Base-by-base conservation (phyloP, 1,139 yeast genomes). In the Pichia cactophila region DNA sequence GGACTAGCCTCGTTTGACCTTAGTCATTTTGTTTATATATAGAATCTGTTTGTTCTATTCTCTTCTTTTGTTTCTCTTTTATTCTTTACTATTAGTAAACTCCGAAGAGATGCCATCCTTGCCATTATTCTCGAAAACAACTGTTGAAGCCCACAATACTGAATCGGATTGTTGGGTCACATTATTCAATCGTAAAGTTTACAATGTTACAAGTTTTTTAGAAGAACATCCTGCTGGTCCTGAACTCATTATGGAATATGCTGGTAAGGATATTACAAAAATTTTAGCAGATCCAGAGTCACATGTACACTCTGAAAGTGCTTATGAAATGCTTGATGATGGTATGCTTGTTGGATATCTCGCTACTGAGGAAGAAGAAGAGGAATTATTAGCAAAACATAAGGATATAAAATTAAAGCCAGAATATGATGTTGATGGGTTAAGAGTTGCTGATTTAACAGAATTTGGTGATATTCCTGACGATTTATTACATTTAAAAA, bases 181-280 rank as follows among this genome's bases (percentile, higher is more conserved):
- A 2, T 69, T 89, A 28, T 71, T 77, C 61, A 71, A 83, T 67
- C 74, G 96, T 61, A 87, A 86, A 61, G 81, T 92, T 41, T 90
- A 89, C 64, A 80, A 92, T 64, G 89, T 90, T 45, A 83, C 92
- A 0, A 75, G 69, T 8, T 92, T 89, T 59, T 62, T 89, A 42
- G 83, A 81, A 38, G 90, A 85, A 58, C 96, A 89, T 65, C 96
- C 97, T 0, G 96, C 86, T 50, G 97, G 96, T 16, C 80, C 77
- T 5, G 90, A 87, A 50, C 63, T 86, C 41, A 78, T 92, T 51
- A 60, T 76, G 50, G 90, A 87, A 4, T 80, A 82, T 63, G 92
- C 88, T 14, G 96, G 97, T 44, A 75, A 81, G 63, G 97, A 92
- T 64, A 73, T 89, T 55, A 86, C 97, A 12, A 77, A 74, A 43